A percentile compares a stretch with the other conserved stretches of the same genome.
These are phyloP conservation scores for Diaporthe velutina DNA, from an alignment of 2,329 filamentous ascomycete genomes.

Conservation along the genomic window DNA sequence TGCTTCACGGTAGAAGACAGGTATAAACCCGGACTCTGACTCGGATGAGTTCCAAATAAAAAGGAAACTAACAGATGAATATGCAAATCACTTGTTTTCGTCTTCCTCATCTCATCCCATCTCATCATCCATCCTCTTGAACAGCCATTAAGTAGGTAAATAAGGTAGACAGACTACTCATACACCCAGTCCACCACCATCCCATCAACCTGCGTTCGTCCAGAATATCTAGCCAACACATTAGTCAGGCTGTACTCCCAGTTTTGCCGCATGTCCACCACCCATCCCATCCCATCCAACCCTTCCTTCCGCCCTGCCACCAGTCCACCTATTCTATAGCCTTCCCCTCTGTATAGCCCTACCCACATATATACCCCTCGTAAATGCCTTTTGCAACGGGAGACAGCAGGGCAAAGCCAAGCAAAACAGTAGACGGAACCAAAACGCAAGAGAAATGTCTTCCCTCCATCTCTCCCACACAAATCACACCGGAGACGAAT, in stretches of 20 bases:
- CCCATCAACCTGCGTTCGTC: not conserved
- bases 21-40: not conserved
- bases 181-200: not conserved
- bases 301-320: not conserved
- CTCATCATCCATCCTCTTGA: not conserved
- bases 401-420: not conserved
- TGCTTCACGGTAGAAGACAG: not conserved
- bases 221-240: not conserved
- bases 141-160: not conserved
- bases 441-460: not conserved
- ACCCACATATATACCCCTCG: not conserved
- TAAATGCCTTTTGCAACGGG: constrained; percentile 23
- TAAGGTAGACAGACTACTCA: not conserved
- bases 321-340: not conserved
- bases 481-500: not conserved
- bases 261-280: not conserved
- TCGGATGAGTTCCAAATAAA: not conserved
- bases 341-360: not conserved
- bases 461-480: not conserved
- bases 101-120: not conserved
- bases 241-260: not conserved
- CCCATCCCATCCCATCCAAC: not conserved
- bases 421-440: not conserved
- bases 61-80: not conserved
- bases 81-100: not conserved